These are phyloP conservation scores for Leucocoprinus birnbaumii DNA, from an alignment of 768 basidiomycete genomes.

Conservation along the genomic window DNA sequence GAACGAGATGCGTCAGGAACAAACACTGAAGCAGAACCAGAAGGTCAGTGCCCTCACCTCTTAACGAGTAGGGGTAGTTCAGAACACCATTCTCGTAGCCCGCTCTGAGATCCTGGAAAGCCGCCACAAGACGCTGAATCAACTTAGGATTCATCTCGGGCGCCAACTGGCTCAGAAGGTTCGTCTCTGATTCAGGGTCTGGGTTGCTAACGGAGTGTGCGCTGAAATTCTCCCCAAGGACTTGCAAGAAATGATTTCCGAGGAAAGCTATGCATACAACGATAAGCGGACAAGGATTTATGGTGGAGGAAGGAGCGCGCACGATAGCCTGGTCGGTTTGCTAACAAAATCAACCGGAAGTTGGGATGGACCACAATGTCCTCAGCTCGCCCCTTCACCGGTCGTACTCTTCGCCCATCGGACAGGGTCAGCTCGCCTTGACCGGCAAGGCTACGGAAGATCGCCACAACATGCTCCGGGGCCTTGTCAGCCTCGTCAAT, in stretches of 20 bases:
- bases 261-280: conserved; percentile 49
- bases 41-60: conserved; percentile 37
- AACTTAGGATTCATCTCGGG: conserved; percentile 55
- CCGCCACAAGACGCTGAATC: conserved; percentile 54
- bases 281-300: too few relatives aligned
- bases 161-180: conserved; percentile 56
- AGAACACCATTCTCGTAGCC: conserved; percentile 56
- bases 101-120: conserved; percentile 59
- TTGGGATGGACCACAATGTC: conserved; percentile 63
- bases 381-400: conserved; percentile 38
- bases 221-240: conserved; percentile 68
- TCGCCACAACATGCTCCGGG: conserved; percentile 69
- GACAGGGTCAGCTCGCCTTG: conserved; percentile 63
- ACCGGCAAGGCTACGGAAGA: conserved; percentile 67
- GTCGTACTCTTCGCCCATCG: conserved; percentile 57
- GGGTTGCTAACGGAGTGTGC: conserved; percentile 66
- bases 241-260: conserved; percentile 71
- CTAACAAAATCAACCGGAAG: conserved; percentile 61
- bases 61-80: conserved; percentile 65
- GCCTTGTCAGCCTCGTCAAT: conserved; percentile 75
- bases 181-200: conserved; percentile 62
- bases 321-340: conserved; percentile 73
- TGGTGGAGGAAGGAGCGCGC: conserved; percentile 22
- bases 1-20: background rate
- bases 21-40: background rate